Evolutionary conservation across 164 flowering plant genomes (phyloP).

Genomic region (Tetracentron sinense): DNA sequence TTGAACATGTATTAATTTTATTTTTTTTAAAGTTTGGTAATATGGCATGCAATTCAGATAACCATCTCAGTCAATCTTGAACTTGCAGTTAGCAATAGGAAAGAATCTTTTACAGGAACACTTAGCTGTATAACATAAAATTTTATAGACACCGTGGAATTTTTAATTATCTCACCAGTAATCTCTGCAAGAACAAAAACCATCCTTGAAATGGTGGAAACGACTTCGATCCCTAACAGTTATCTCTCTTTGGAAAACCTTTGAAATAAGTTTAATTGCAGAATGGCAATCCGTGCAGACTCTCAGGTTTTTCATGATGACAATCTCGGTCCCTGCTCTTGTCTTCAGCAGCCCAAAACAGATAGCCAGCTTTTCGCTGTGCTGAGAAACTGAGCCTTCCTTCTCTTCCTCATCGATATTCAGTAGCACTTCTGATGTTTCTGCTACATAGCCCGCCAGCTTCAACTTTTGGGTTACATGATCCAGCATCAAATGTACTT

Average conservation of each 20-base stretch:
- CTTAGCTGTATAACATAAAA: not conserved
- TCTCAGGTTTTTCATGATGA: conserved; percentile 12
- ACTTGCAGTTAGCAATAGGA: not conserved
- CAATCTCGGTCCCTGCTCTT: conserved; percentile 5
- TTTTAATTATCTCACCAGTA: conserved; percentile 8
- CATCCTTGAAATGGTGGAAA: conserved; percentile 14
- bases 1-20: not conserved
- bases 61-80: no score
- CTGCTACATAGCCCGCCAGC: conserved; percentile 7
- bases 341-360: conserved; percentile 15
- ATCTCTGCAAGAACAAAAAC: conserved; percentile 14
- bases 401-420: conserved; percentile 15
- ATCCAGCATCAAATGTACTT: conserved; percentile 5
- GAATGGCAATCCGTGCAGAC: conserved; percentile 9
- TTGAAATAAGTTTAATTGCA: conserved; percentile 14
- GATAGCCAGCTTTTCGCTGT: conserved; percentile 12
- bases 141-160: no score
- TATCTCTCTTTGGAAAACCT: conserved; percentile 9
- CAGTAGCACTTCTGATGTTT: conserved; percentile 12
- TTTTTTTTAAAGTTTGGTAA: no score
- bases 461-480: conserved; percentile 11
- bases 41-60: not conserved
- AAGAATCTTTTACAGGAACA: not conserved
- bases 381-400: conserved; percentile 11
- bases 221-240: conserved; percentile 13